Conservation (phyloP, 805 yeast genomes). For the Starmera amethionina region DNA sequence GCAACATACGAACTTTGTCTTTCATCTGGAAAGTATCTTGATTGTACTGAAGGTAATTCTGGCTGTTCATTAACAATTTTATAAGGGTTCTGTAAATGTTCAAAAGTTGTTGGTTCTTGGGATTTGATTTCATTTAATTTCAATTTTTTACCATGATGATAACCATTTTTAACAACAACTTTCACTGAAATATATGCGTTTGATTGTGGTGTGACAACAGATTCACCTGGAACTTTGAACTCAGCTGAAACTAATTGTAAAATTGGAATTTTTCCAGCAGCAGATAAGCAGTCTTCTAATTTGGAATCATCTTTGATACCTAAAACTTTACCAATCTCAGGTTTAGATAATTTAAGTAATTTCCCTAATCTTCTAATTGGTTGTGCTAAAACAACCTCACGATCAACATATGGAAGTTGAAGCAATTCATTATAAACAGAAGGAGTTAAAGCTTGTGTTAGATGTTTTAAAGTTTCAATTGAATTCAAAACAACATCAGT, state of each 20-base stretch:
- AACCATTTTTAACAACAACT: conserved; percentile 65
- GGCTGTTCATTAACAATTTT: conserved; percentile 61
- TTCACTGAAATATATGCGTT: conserved; percentile 68
- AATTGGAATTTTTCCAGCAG: conserved; percentile 59
- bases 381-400: conserved; percentile 26
- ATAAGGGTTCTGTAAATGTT: conserved; percentile 63
- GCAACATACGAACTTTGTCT: conserved; percentile 53
- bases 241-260: conserved; percentile 59
- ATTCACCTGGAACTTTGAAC: conserved; percentile 84
- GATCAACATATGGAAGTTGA: conserved; percentile 72
- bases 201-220: conserved; percentile 58
- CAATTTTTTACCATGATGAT: conserved; percentile 33
- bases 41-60: conserved; percentile 48
- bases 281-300: conserved; percentile 37
- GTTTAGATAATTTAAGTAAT: conserved; percentile 47
- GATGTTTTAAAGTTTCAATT: conserved; percentile 55
- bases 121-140: conserved; percentile 20
- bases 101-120: conserved; percentile 53
- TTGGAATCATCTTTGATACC: conserved; percentile 36
- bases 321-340: conserved; percentile 43
- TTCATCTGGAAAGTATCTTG: conserved; percentile 68
- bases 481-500: conserved; percentile 53
- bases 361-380: conserved; percentile 58
- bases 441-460: conserved; percentile 66
- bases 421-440: conserved; percentile 51